Evolutionary conservation across 148 eudicot species (phyloP), one percentile per base, ranked within the genome.

Genomic region (Dianthus caryophyllus): DNA sequence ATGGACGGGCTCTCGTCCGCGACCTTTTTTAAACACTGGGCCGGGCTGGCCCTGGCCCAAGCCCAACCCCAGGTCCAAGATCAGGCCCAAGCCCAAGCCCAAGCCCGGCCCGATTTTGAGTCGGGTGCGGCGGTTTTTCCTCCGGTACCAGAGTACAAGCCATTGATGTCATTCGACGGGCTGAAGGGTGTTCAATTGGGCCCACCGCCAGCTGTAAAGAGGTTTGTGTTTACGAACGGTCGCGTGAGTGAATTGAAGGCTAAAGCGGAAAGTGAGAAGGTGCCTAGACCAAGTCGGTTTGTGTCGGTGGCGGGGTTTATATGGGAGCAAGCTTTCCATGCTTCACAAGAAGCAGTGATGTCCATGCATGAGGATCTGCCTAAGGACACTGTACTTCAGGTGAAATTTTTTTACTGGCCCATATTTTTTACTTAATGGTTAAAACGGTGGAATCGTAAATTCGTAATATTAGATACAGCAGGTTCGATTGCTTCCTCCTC

Each of bases 11-110:
- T 43, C 10, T 62, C 66, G 1, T 41, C 51, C 0, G 50, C 30
- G 4, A 63, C 31, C 16, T 63, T 63, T 48, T 43, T 63, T 43
- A 63, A 43, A 11, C 52, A 63, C 14, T 63, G 66, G 66, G 66
- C 66, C 44, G 15, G 30, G 17, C 50, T 63, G 21, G 51, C 66
- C 0, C 10, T 30, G 24, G 9, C 54, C 24, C 24, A 41, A 16
- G 50, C 51, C 49, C 26, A 43, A 38, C 5, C 14, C 4, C 13
- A 0, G 6, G 29, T 38, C 21, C 4, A 33, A 9, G 36, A 16
- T 20, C 29, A n/a, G 22, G 1, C 16, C 41, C 20, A 12, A 33
- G 3, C 38, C 38, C 38, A 41, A 6, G 44, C 6, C 44, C 12
- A 4, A 9, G 11, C 43, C 12, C 31, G 43, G 12, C 66, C 66